phyloP scores from a whole-genome alignment of 2,329 filamentous ascomycete species.

The Fusarium sp. region DNA sequence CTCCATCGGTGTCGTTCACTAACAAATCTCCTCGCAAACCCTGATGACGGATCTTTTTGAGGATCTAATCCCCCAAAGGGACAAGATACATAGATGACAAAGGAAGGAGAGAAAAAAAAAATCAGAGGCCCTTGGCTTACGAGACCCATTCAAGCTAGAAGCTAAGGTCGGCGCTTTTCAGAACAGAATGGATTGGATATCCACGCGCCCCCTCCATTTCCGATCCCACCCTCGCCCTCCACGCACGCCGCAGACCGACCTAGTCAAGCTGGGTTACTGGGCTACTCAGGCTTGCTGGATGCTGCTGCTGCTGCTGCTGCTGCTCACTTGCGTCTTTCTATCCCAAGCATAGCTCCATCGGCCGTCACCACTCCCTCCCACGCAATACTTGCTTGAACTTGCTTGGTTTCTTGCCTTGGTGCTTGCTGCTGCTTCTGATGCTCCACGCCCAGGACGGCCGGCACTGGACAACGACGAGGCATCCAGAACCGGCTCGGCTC shows the following conservation, averaged over 20 bases:
- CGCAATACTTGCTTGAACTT: neutral
- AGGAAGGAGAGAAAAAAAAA: slow-evolving; percentile 5
- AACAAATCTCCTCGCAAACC: neutral
- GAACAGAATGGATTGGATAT: slow-evolving; percentile 10
- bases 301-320: neutral
- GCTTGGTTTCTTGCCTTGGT: slow-evolving; percentile 15
- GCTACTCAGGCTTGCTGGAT: neutral
- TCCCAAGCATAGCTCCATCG: neutral
- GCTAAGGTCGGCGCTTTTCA: slow-evolving; percentile 21
- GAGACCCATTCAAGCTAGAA: slow-evolving; percentile 28
- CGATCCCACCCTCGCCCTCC: slow-evolving; percentile 32
- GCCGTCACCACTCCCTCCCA: slow-evolving; percentile 30
- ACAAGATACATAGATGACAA: neutral
- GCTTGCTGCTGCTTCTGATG: slow-evolving; percentile 8
- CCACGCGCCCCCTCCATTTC: slow-evolving; percentile 34
- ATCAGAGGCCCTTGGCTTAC: slow-evolving; percentile 15
- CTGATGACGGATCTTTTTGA: neutral
- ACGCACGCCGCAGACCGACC: slow-evolving; percentile 7
- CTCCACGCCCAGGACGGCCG: slow-evolving; percentile 27
- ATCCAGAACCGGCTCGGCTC: slow-evolving; percentile 17
- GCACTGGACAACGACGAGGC: slow-evolving; percentile 21
- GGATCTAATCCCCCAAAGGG: neutral
- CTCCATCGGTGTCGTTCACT: neutral
- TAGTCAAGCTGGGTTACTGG: neutral
- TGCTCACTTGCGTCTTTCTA: slow-evolving; percentile 5